phyloP scores from a whole-genome alignment of 2,329 filamentous ascomycete genomes.

The Hypoxylon sp. region DNA sequence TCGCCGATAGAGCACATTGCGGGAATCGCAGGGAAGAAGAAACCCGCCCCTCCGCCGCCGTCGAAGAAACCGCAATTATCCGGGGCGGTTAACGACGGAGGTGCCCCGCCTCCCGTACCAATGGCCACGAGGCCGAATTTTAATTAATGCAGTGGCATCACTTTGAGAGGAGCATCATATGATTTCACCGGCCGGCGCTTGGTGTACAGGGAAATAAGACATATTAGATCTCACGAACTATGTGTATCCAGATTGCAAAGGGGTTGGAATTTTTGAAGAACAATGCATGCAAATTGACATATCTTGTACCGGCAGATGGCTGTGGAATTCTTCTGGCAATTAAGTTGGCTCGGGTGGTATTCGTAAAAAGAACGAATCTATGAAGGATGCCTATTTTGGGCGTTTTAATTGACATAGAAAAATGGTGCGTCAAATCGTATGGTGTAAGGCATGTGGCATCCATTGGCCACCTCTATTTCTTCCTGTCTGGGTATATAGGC shows the following conservation, averaged over 20 bases:
- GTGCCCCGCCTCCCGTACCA: constrained; percentile 64
- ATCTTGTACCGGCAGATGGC: constrained; percentile 17
- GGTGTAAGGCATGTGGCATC: constrained; percentile 37
- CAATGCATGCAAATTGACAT: neutral
- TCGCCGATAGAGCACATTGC: constrained; percentile 34
- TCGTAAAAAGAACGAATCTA: constrained; percentile 42
- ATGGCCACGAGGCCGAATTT: constrained; percentile 63
- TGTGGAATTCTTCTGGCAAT: constrained; percentile 27
- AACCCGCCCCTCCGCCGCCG: constrained; percentile 57
- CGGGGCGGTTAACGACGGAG: constrained; percentile 44
- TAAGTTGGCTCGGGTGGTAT: constrained; percentile 31
- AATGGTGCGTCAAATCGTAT: constrained; percentile 37
- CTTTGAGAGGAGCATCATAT: constrained; percentile 6
- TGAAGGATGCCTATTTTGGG: constrained; percentile 36
- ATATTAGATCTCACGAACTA: constrained; percentile 17
- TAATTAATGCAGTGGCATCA: constrained; percentile 6
- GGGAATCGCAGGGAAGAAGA: constrained; percentile 59
- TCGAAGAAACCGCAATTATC: constrained; percentile 61
- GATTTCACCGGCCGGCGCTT: constrained; percentile 1
- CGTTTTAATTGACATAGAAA: constrained; percentile 37
- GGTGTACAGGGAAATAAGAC: constrained; percentile 13
- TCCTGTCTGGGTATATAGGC: constrained; percentile 9
- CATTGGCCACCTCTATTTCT: constrained; percentile 26
- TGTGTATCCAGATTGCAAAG: neutral
- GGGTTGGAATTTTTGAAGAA: neutral